A percentile compares a stretch with the other conserved stretches of the same genome.
phyloP scores from a whole-genome alignment of 306 rosid genomes.

The Lathyrus sativus region DNA sequence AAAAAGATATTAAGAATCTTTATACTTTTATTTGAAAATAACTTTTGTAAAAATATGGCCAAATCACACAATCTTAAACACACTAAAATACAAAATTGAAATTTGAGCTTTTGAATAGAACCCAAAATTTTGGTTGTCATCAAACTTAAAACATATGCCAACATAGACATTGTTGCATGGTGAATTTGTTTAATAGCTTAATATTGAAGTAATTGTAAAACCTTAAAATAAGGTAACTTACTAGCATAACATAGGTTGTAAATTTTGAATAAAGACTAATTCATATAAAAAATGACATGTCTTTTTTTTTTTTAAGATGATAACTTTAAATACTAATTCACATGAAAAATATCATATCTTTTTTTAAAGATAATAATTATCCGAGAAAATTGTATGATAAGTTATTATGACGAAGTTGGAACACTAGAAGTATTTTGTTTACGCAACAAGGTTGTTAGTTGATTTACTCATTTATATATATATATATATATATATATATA shows the following conservation, averaged over 20 bases:
- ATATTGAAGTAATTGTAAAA: neutral
- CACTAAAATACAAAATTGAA: neutral
- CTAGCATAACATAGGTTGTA: neutral
- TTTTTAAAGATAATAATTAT: constrained; percentile 17
- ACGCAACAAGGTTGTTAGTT: neutral
- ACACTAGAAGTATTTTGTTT: neutral
- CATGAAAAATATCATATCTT: constrained; percentile 36
- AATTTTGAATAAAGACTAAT: no score
- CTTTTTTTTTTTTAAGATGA: no score
- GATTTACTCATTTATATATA: no score
- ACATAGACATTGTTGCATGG: neutral
- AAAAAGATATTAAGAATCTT: no score
- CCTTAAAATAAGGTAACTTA: neutral
- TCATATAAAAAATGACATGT: no score
- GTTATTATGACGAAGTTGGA: neutral
- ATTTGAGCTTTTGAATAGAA: no score
- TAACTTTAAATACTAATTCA: neutral
- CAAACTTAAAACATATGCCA: neutral
- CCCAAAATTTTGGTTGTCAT: neutral
- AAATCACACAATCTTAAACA: no score
- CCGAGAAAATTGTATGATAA: neutral
- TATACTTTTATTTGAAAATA: no score
- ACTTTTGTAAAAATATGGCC: no score
- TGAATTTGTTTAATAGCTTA: constrained; percentile 19
- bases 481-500: no score